phyloP scores from a whole-genome alignment of 129 eudicot genomes.

The Pulicaria dysenterica region DNA sequence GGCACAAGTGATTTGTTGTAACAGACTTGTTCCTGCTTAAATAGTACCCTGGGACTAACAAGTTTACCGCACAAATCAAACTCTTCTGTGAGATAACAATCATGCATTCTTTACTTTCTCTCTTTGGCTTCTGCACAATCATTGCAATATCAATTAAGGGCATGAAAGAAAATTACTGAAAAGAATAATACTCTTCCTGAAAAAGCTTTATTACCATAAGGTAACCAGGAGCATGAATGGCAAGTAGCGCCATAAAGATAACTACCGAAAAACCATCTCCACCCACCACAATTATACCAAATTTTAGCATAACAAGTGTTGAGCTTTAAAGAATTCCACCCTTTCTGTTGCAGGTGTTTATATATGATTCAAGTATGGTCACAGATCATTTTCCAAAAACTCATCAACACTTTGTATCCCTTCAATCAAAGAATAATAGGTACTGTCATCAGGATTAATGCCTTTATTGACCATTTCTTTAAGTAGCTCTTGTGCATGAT shows the following conservation, averaged over 20 bases:
- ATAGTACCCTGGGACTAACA: background rate
- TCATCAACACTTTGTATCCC: slow-evolving; percentile 47
- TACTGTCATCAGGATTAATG: slow-evolving; percentile 66
- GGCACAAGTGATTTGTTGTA: background rate
- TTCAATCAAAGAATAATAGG: slow-evolving; percentile 52
- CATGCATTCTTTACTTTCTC: background rate
- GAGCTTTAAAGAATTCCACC: background rate
- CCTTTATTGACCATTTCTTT: slow-evolving; percentile 74
- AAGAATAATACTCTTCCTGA: background rate
- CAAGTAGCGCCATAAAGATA: slow-evolving; percentile 7
- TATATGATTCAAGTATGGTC: background rate
- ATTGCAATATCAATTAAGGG: slow-evolving; percentile 2
- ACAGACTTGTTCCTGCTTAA: background rate
- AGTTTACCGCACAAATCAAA: background rate
- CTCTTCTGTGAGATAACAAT: background rate
- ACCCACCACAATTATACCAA: background rate
- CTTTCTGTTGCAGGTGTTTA: background rate
- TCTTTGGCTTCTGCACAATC: background rate
- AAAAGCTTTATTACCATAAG: slow-evolving; percentile 4
- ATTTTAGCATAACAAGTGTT: background rate
- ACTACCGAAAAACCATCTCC: background rate
- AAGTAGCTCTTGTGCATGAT: slow-evolving; percentile 50
- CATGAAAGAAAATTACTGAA: background rate
- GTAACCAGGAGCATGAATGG: background rate
- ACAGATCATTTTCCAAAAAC: slow-evolving; percentile 35